Conservation (phyloP, 202 grass and related monocot species). For the Carex arenaria region DNA sequence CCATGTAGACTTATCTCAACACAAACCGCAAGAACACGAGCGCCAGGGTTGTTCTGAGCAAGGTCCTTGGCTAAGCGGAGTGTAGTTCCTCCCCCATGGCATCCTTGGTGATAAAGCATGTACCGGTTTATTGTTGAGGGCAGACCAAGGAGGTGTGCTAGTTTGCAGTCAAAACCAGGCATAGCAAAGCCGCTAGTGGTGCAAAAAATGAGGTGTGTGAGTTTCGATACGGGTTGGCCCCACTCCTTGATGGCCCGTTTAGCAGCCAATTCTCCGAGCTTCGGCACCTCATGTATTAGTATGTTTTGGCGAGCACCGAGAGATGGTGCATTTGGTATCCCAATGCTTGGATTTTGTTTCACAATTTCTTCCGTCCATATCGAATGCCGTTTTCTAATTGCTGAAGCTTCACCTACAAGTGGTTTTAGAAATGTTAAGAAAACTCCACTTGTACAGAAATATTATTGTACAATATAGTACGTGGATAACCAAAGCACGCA, state of each 20-base stretch:
- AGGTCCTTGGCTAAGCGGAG: not conserved
- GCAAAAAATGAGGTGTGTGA: not conserved
- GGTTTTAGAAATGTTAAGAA: not conserved
- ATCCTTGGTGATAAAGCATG: not conserved
- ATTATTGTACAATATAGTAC: not conserved
- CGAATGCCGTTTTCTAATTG: not conserved
- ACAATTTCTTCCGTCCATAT: not conserved
- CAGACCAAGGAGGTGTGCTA: not conserved
- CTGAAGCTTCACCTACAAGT: not conserved
- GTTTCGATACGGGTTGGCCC: not conserved
- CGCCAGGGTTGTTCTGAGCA: not conserved
- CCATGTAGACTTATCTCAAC: not conserved
- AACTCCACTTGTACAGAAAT: not conserved
- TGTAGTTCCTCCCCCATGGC: not conserved
- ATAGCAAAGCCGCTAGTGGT: not conserved
- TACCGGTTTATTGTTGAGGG: not conserved
- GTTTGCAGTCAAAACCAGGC: not conserved
- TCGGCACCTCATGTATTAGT: not conserved
- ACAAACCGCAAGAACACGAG: not conserved
- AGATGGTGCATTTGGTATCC: not conserved
- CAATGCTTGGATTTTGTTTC: not conserved
- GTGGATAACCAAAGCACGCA: no score
- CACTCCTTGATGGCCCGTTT: not conserved
- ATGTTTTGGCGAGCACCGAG: not conserved
- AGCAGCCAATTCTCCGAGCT: not conserved